Percentiles rank a stretch among this genome's conserved stretches.
Evolutionary conservation across 2,329 filamentous ascomycete genomes (phyloP).

Genomic region (Penicillium thymicola): DNA sequence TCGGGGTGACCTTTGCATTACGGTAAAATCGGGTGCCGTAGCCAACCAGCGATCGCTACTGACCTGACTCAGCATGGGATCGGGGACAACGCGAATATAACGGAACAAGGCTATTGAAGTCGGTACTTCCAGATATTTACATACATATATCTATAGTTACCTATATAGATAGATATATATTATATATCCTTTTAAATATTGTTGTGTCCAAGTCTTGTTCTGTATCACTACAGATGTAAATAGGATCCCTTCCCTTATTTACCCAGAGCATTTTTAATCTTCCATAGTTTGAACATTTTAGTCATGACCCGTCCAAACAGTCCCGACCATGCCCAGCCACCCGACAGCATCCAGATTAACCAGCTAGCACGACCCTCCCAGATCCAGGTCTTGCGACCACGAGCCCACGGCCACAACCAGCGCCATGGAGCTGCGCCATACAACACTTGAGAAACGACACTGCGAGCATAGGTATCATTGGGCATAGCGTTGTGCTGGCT

Average conservation of each 20-base stretch:
- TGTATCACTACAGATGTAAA: neutral
- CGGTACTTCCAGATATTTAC: neutral
- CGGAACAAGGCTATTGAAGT: conserved; percentile 20
- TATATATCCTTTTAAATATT: too few relatives aligned
- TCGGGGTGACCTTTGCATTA: conserved; percentile 31
- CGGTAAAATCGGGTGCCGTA: conserved; percentile 27
- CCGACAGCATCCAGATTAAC: conserved; percentile 52
- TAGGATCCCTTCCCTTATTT: conserved; percentile 6
- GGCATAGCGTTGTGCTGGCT: conserved; percentile 54
- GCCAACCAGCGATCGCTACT: conserved; percentile 29
- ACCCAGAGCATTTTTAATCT: conserved; percentile 21
- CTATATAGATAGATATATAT: too few relatives aligned
- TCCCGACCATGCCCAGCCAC: conserved; percentile 47
- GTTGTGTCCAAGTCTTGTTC: neutral
- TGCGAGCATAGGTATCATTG: conserved; percentile 52
- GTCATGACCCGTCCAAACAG: conserved; percentile 45
- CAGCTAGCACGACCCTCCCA: conserved; percentile 51
- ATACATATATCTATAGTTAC: too few relatives aligned
- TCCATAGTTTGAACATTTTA: conserved; percentile 52
- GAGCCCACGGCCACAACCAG: conserved; percentile 50
- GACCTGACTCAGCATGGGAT: conserved; percentile 27
- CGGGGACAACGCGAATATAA: conserved; percentile 32
- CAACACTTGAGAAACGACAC: conserved; percentile 54
- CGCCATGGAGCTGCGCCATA: conserved; percentile 45
- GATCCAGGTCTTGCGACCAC: conserved; percentile 38